These are phyloP conservation scores for Pseudogymnoascus sp. DNA, from an alignment of 2,329 filamentous ascomycete genomes.

Conservation along the genomic window DNA sequence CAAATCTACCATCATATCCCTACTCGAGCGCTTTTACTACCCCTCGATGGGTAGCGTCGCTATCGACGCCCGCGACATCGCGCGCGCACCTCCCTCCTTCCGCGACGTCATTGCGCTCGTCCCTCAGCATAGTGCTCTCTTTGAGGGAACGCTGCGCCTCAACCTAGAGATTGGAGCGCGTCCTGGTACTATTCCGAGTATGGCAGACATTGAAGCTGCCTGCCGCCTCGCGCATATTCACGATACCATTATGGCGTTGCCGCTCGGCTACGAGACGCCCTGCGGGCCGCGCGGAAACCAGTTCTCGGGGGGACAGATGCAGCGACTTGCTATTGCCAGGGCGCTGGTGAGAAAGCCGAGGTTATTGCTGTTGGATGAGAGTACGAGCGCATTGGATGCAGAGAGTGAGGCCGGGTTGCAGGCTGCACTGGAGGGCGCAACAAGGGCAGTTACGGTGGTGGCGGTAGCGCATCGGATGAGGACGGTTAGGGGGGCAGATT, in stretches of 20 bases:
- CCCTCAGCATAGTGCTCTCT: conserved; percentile 47
- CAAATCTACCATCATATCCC: conserved; percentile 90
- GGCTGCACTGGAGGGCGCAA: conserved; percentile 51
- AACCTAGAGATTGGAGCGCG: conserved; percentile 47
- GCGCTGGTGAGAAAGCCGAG: conserved; percentile 64
- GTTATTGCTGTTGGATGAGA: conserved; percentile 72
- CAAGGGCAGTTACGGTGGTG: conserved; percentile 44
- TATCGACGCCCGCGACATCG: conserved; percentile 35
- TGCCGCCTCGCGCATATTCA: conserved; percentile 63
- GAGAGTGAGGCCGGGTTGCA: conserved; percentile 57
- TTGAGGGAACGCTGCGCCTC: conserved; percentile 46
- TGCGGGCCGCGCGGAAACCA: conserved; percentile 65
- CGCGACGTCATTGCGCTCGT: conserved; percentile 46
- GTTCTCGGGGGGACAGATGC: conserved; percentile 70
- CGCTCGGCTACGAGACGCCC: conserved; percentile 57
- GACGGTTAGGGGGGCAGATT: conserved; percentile 47
- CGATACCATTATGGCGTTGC: conserved; percentile 53
- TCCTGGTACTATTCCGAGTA: conserved; percentile 44
- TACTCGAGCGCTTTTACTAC: conserved; percentile 85
- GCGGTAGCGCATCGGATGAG: conserved; percentile 50
- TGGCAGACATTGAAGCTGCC: conserved; percentile 55
- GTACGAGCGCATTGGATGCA: conserved; percentile 67
- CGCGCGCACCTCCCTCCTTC: conserved; percentile 31
- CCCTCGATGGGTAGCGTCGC: conserved; percentile 36
- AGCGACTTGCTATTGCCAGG: conserved; percentile 69